Base-by-base conservation (phyloP, 2,329 filamentous ascomycete species). In the Scedosporium boydii region DNA sequence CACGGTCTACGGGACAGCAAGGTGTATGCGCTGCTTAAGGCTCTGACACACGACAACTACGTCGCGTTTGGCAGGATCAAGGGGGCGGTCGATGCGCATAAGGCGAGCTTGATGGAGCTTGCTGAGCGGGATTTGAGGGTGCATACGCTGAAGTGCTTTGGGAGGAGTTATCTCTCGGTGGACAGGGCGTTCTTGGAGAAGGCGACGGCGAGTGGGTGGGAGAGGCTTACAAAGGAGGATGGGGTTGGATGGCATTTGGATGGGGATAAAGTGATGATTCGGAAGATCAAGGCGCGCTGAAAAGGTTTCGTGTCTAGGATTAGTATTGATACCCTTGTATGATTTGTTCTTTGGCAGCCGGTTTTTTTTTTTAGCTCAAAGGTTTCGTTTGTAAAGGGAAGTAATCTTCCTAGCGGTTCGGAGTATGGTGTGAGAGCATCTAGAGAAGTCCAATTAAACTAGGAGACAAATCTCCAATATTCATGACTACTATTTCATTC, bases 191-290 rank as follows among this genome's bases (percentile, higher is more conserved):
- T 87, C 72, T 75, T 96, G 59, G 90, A 95, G 75, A 82, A 80
- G 70, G 81, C 84, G 63, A 82, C 89, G 4, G 86, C 85, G 58
- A 79, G 83, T 67, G 78, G 75, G n/a, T 99, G 93, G 92, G 79
- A 84, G 10, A 84, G 85, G 59, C 75, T 98, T 69, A 82, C 76
- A 63, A 80, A 83, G 41, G 78, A 83, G 66, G 86, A 90, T 70
- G 86, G 86, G 2, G 88, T 98, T 1, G 92, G 92, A 0, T 99
- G 95, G 95, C 85, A 92, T 70, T 77, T 90, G 68, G 87, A 90
- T 48, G 87, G 83, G 4, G 80, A 82, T 53, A 88, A 78, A 69
- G 87, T 97, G 38, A 79, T 92, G n/a, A 93, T 98, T 70, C 83
- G 89, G 62, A 82, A 76, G 69, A 74, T 81, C 18, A 80, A 76